Conservation (phyloP, 1,284 basidiomycete genomes). For the Anthracocystis panici-leucophaei region DNA sequence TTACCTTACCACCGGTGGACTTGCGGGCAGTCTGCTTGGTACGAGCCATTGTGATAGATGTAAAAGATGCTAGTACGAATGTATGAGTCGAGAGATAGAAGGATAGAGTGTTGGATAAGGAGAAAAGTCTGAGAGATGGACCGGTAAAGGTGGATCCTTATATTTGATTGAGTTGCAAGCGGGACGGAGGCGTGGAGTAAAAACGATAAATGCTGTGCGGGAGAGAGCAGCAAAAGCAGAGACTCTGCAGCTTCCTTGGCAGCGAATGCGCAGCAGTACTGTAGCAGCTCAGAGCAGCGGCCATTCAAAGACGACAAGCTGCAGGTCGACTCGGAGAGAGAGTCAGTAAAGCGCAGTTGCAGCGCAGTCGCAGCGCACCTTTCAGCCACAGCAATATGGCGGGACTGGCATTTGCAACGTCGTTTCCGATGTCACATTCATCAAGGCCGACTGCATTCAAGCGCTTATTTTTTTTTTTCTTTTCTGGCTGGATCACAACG, state of each 20-base stretch:
- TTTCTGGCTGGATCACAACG: constrained; percentile 5
- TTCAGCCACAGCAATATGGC: too few species aligned
- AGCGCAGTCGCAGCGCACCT: too few species aligned
- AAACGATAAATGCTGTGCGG: background rate
- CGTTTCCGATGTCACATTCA: constrained; percentile 4
- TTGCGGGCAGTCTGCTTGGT: constrained; percentile 83
- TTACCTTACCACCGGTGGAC: constrained; percentile 79
- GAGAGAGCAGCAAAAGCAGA: background rate
- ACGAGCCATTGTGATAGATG: constrained; percentile 64
- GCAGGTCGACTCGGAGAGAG: too few species aligned
- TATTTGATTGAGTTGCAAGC: constrained; percentile 36
- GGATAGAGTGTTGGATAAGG: constrained; percentile 36
- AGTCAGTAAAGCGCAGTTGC: too few species aligned
- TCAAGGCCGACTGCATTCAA: background rate
- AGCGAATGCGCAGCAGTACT: background rate
- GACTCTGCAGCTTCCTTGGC: too few species aligned
- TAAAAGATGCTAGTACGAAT: constrained; percentile 23
- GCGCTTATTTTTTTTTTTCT: too few species aligned
- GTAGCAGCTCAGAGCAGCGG: background rate
- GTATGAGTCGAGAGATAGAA: constrained; percentile 25
- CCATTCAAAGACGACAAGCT: background rate
- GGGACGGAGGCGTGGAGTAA: constrained; percentile 11
- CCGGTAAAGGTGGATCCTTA: constrained; percentile 38
- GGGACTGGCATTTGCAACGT: constrained; percentile 1
- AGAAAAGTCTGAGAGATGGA: constrained; percentile 23